Percentiles rank a stretch among this genome's conserved stretches.
These are phyloP conservation scores for Haematococcus sp. DNA, from an alignment of 139 green algal species.

Conservation along the genomic window DNA sequence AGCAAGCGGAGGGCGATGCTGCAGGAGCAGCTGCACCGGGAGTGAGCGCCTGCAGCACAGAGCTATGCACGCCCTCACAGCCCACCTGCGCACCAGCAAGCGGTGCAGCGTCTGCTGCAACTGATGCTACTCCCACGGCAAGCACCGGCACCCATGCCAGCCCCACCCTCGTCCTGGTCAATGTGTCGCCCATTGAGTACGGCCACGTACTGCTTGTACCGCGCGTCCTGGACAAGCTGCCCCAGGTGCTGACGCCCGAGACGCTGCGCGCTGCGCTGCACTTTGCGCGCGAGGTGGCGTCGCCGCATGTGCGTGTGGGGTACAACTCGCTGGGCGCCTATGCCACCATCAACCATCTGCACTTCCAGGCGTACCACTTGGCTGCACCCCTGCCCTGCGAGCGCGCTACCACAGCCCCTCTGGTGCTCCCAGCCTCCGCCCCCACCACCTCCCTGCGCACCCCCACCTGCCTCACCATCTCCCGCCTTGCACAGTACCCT, in stretches of 20 bases:
- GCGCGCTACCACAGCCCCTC: constrained; percentile 60
- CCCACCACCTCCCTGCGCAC: too few relatives aligned
- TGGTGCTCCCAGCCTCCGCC: constrained; percentile 36
- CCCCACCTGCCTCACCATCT: constrained; percentile 27
- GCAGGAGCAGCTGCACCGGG: too few relatives aligned
- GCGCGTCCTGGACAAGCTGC: constrained; percentile 62
- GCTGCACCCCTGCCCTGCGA: constrained; percentile 80
- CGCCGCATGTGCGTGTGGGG: constrained; percentile 90
- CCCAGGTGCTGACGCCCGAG: constrained; percentile 65
- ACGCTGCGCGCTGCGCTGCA: constrained; percentile 83
- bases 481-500: constrained; percentile 78
- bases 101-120: background rate
- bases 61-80: too few relatives aligned
- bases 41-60: too few relatives aligned
- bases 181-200: constrained; percentile 97
- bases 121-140: constrained; percentile 6
- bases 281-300: constrained; percentile 82
- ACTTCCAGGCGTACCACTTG: constrained; percentile 98
- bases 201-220: constrained; percentile 97
- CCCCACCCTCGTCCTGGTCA: constrained; percentile 94
- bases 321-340: constrained; percentile 98
- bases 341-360: constrained; percentile 98
- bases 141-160: constrained; percentile 16
- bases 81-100: too few relatives aligned
- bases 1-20: too few relatives aligned